Base-by-base conservation (phyloP, 495 filamentous ascomycete genomes). In the Trypethelium eluteriae region DNA sequence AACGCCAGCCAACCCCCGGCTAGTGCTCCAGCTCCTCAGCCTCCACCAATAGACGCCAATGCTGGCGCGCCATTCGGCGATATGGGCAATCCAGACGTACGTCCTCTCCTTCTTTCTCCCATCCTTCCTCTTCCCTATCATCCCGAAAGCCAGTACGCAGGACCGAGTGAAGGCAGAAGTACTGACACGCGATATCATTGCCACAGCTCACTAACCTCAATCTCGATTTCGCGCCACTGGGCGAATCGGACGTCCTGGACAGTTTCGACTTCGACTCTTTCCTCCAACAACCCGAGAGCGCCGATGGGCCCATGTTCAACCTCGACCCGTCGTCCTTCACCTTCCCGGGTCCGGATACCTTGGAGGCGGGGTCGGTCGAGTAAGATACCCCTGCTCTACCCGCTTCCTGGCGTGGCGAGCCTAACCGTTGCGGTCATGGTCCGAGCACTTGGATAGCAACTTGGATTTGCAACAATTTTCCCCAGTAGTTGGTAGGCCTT, bases 201-300 rank as follows among this genome's bases (percentile, higher is more conserved):
- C 25, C 25, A 25, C 34, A 65, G 63, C 32, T 62, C 47, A 66
- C 65, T 63, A 64, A 64, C 63, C 64, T 82, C 75, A 83, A 76
- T 53, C 81, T 89, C 73, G 86, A 88, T 64, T 90, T 91, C 72
- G 81, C 81, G 70, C 72, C 75, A 56, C 76, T 89, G 71, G 84
- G 81, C 38, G 56, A 32, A 39, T 78, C 79, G 57, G 83, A 93
- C 74, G 88, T 95, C n/a, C 79, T 98, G 62, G 88, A 91, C 73
- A 89, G 90, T 71, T 98, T 98, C 70, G 93, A 98, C 76, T 98
- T 98, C 75, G 93, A 98, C 76, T 91, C 90, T 0, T 98, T 97
- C 84, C 79, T 98, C 6, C 86, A 86, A 68, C 86, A 86, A 68
- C 86, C 83, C 10, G 84, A 86, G 67, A 81, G 82, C 65, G 79